A percentile compares a stretch with the other conserved stretches of the same genome.
These are phyloP conservation scores for Zygosaccharomyces lentus DNA, from an alignment of 805 yeast genomes.

Conservation along the genomic window DNA sequence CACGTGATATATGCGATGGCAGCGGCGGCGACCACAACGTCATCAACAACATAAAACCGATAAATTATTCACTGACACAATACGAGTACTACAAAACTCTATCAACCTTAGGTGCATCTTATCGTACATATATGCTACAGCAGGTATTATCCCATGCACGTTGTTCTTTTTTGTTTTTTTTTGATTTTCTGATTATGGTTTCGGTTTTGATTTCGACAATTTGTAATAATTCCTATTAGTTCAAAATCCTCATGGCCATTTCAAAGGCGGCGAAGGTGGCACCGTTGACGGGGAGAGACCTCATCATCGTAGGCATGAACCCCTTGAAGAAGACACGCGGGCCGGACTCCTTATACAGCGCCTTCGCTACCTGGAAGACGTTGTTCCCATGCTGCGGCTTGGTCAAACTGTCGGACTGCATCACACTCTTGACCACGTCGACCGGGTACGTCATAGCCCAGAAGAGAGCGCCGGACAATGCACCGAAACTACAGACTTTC, in stretches of 20 bases:
- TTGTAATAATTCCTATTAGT: background rate
- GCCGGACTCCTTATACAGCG: slow-evolving; percentile 57
- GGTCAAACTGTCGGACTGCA: slow-evolving; percentile 49
- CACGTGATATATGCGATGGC: background rate
- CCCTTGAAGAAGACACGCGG: slow-evolving; percentile 81
- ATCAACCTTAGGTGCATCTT: background rate
- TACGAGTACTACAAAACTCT: background rate
- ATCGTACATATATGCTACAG: background rate
- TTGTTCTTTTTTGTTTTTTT: too few species aligned
- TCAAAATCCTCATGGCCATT: slow-evolving; percentile 65
- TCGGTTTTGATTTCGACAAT: background rate
- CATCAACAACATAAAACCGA: too few species aligned
- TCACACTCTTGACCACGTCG: slow-evolving; percentile 84
- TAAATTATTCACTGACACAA: background rate
- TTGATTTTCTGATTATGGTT: background rate
- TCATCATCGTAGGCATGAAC: slow-evolving; percentile 82
- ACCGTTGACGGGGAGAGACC: slow-evolving; percentile 98
- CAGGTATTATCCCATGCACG: background rate
- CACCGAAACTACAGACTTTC: slow-evolving; percentile 85
- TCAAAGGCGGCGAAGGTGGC: slow-evolving; percentile 95
- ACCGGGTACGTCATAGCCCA: slow-evolving; percentile 85
- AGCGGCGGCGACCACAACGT: too few species aligned
- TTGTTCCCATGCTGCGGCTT: slow-evolving; percentile 58
- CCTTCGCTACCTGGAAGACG: slow-evolving; percentile 47
- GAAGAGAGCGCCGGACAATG: slow-evolving; percentile 81